Evolutionary conservation across 140 eudicot genomes (phyloP), one percentile per base, ranked within the genome.

Genomic region (Anethum foeniculum): DNA sequence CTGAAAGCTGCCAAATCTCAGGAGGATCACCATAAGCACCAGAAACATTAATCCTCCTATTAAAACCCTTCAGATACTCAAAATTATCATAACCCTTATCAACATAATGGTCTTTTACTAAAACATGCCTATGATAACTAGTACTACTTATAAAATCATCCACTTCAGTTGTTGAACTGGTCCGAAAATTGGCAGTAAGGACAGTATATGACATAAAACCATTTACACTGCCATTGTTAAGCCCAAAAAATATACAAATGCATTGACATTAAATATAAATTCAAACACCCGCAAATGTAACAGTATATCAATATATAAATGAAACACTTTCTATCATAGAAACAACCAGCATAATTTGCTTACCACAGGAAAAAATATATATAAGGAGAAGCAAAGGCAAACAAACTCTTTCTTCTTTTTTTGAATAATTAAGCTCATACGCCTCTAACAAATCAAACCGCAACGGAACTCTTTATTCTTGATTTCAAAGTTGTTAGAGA

Each of bases 11-110:
- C 81, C 81, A 79, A 79, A 79, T 60, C 34, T 78, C 81, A 39
- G 81, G 81, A 36, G 81, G 81, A 4, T 79, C 81, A 23, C 81
- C 81, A 60, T 62, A 79, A 62, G 81, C 85, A 76, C 81, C 80
- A n/a, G 79, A 82, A 32, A 80, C 82, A 68, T 81, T 85, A 56
- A 86, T 60, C 75, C 56, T 83, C 83, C 85, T 84, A 60, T 32
- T 86, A 47, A 80, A 71, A 67, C 36, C 65, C 47, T 54, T 84
- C 7, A 30, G 60, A 16, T 69, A 58, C 73, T 80, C 62, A 64
- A 16, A 43, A 79, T 16, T 78, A 6, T 71, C 69, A 67, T 64
- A 54, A 27, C 72, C 62, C 30, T 38, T 74, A 38, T 82, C 83
- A 4, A 86, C 19, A 11, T 79, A 83, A 58, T 79, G 84, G 74